Evolutionary conservation across 2,329 filamentous ascomycete species (phyloP), one percentile per base, ranked within the genome.

Genomic region (Aspergillus tubingensis): DNA sequence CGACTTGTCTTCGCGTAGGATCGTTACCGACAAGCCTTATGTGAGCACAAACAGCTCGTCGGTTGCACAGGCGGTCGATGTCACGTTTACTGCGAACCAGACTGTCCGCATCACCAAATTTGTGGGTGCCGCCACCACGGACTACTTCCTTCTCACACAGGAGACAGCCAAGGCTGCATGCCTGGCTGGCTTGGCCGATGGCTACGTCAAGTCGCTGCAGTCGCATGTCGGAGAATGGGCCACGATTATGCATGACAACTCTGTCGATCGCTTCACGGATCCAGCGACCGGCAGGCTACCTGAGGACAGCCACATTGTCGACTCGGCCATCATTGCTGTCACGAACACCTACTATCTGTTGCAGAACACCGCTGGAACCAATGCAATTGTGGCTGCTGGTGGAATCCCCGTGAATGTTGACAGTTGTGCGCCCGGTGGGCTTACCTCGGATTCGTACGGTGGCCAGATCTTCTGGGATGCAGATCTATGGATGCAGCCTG

Each of bases 401-500:
- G 81, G 82, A 55, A 77, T 81, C 1, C 71, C 77, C 2, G 77
- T 90, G 5, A 85, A 88, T 60, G 79, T 83, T 21, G 80, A 88
- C 70, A 89, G 87, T 65, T 85, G 91, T 52, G 79, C 86, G 2
- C 88, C 91, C n/a, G 86, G 88, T 59, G 88, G 88, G 0, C 73
- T 91, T 21, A 84, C 82, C 0, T 88, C 87, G 5, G 87, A 89
- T 64, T 88, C 85, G 7, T 91, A 91, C 66, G 88, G 80, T 21
- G 88, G 88, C 0, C 76, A 82, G 39, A 80, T 88, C n/a, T 88
- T 88, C 69, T 88, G 86, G 86, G 86, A 88, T 73, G 83, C 84
- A 13, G 86, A 88, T 70, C 79, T 88, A 3, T 89, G 86, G 86
- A 88, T 89, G 84, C 84, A 86, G 32, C 88, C 88, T 5, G 87